Evolutionary conservation across 371 early-diverging fungal genomes (phyloP), one percentile per base, ranked within the genome.

Genomic region (Paraphysoderma sedebokerense): DNA sequence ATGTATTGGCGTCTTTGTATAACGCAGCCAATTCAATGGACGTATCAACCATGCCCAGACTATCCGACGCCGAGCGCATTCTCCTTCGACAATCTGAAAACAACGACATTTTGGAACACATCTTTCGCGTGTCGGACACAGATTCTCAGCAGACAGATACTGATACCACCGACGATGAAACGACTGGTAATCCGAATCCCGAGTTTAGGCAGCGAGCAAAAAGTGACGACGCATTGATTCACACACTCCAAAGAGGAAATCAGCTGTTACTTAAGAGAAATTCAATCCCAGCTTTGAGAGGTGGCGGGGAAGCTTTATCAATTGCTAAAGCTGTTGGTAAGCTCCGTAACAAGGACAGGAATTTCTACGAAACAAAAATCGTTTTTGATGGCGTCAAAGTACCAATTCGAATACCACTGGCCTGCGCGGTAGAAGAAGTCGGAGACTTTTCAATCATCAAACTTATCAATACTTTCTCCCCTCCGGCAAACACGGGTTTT

Each of bases 391-490:
- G 75, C 3, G 79, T 85, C 50, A 82, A 77, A 52, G 60, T 92
- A 13, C 85, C 89, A 4, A 78, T 92, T 28, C 68, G 84, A 42
- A 81, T 93, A 4, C 91, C 92, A 0, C 55, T 89, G 45, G 81
- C 85, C 0, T 40, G 24, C 19, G 83, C 79, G 51, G 72, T 79
- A 0, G 90, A 85, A 55, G 95, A 93, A 70, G 79, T 93, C 19
- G 88, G 92, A 36, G 91, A 91, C 65, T 84, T 85, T 49, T 83
- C 83, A 1, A 60, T 86, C 20, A 80, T 81, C 52, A 76, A 80
- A 38, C 59, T 88, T 17, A 71, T 86, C 22, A 67, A 72, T 5
- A 84, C 79, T 3, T 82, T 82, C 52, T 65, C 78, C 12, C 67
- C 70, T 1, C 34, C 65, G 19, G 53, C 68, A 17, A 60, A 57